Base-by-base conservation (phyloP, 2,329 filamentous ascomycete genomes). In the Zasmidium cellare region DNA sequence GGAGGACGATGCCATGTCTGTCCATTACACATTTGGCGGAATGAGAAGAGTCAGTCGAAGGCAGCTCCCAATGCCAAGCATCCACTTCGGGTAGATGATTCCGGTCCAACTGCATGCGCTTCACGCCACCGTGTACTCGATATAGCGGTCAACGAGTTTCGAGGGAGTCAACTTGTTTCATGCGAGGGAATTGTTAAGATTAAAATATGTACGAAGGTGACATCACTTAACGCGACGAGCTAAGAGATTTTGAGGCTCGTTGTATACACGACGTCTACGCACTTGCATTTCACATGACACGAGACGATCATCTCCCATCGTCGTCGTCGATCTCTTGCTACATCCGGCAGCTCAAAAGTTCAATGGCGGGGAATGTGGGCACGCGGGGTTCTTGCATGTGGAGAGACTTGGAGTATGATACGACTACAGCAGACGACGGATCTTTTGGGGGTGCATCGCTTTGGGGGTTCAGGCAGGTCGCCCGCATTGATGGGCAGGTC, bases 391-490 rank as follows among this genome's bases (percentile, higher is more conserved):
- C 20, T 28, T 25, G 22, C n/a, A 50, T 45, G 53, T n/a, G 53
- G 31, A 55, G 52, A 49, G 22, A 23, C 22, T 49, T 22, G 25
- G n/a, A n/a, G n/a, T n/a, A n/a, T n/a, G n/a, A n/a, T n/a, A n/a
- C n/a, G n/a, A n/a, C n/a, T n/a, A n/a, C n/a, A n/a, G n/a, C n/a
- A 14, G 51, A 53, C 38, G n/a, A 25, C 49, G 18, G 35, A 28
- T 23, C 19, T n/a, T 52, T 20, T 6, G 28, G 24, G 38, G 22
- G 9, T 25, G 19, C 41, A 24, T 44, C 19, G 19, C 20, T 24
- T 46, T 53, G 22, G 52, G 14, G 16, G 23, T 44, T n/a, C 23
- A 24, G 51, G 51, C n/a, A 53, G 51, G 53, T 47, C 38, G 46
- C 19, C 53, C 9, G 18, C 28, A 41, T 20, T 20, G 56, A 35